These are phyloP conservation scores for Pestalotiopsis sp. DNA, from an alignment of 2,329 filamentous ascomycete genomes.

Conservation along the genomic window DNA sequence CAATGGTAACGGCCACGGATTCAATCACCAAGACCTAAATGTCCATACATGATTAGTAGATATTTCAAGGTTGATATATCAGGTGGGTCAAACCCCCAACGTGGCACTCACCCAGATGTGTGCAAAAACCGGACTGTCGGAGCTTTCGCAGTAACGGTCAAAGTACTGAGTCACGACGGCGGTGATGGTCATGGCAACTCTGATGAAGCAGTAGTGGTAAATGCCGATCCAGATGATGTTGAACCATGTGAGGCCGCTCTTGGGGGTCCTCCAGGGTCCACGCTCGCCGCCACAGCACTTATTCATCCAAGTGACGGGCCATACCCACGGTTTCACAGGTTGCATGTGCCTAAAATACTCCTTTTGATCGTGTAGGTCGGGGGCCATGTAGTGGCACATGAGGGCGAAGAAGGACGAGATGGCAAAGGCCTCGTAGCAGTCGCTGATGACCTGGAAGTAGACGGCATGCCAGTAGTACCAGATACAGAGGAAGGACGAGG, in stretches of 20 bases:
- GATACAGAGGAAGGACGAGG: slow-evolving; percentile 74
- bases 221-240: slow-evolving; percentile 83
- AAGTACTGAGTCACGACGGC: slow-evolving; percentile 74
- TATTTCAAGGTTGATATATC: slow-evolving; percentile 15
- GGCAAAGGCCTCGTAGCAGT: slow-evolving; percentile 89
- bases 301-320: slow-evolving; percentile 71
- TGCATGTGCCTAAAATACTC: slow-evolving; percentile 74
- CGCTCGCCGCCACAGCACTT: slow-evolving; percentile 71
- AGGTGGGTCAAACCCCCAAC: not conserved
- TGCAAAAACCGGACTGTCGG: slow-evolving; percentile 76
- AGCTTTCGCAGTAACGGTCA: slow-evolving; percentile 76
- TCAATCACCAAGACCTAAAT: slow-evolving; percentile 68
- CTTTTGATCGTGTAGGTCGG: slow-evolving; percentile 79
- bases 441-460: slow-evolving; percentile 79
- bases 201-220: slow-evolving; percentile 85
- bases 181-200: slow-evolving; percentile 78
- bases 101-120: slow-evolving; percentile 73
- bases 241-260: slow-evolving; percentile 86
- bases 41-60: slow-evolving; percentile 5
- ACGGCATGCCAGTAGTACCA: slow-evolving; percentile 76
- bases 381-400: slow-evolving; percentile 79
- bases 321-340: slow-evolving; percentile 73
- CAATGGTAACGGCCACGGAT: slow-evolving; percentile 72
- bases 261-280: slow-evolving; percentile 73
- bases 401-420: slow-evolving; percentile 86